phyloP scores from a whole-genome alignment of 306 rosid species.

The Inga leiocalycina region DNA sequence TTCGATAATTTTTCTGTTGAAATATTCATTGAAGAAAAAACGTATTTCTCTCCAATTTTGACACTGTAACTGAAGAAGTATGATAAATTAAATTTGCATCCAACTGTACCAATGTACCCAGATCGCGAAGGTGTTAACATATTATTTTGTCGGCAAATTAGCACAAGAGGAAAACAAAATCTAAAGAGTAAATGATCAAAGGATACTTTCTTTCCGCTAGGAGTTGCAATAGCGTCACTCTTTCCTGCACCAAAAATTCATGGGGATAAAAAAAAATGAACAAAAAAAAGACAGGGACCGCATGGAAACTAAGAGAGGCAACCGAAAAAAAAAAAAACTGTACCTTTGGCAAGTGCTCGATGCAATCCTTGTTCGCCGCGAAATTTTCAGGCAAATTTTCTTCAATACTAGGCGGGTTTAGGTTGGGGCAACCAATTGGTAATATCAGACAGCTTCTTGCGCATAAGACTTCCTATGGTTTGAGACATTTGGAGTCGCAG shows the following conservation, averaged over 20 bases:
- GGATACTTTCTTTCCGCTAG: slow-evolving; percentile 67
- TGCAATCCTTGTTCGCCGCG: slow-evolving; percentile 26
- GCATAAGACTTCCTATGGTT: slow-evolving; percentile 47
- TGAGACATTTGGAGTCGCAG: slow-evolving; percentile 51
- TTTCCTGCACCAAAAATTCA: slow-evolving; percentile 55
- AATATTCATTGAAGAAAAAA: slow-evolving; percentile 37
- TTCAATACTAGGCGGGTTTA: slow-evolving; percentile 19
- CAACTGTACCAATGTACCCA: background rate
- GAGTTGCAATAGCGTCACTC: slow-evolving; percentile 48
- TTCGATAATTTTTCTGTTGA: slow-evolving; percentile 56
- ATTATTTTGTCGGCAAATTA: background rate
- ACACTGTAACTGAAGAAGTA: background rate
- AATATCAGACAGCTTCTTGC: slow-evolving; percentile 66
- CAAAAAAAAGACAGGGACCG: background rate
- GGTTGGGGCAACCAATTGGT: slow-evolving; percentile 49
- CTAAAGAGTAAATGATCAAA: background rate
- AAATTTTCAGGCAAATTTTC: slow-evolving; percentile 33
- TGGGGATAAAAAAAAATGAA: background rate
- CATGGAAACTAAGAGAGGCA: background rate
- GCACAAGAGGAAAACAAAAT: background rate
- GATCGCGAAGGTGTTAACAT: background rate
- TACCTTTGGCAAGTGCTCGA: slow-evolving; percentile 62
- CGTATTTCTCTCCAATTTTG: background rate
- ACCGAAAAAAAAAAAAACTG: background rate
- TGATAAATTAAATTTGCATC: background rate